Conservation (phyloP, 805 yeast species). For the Scheffersomyces coipomensis region DNA sequence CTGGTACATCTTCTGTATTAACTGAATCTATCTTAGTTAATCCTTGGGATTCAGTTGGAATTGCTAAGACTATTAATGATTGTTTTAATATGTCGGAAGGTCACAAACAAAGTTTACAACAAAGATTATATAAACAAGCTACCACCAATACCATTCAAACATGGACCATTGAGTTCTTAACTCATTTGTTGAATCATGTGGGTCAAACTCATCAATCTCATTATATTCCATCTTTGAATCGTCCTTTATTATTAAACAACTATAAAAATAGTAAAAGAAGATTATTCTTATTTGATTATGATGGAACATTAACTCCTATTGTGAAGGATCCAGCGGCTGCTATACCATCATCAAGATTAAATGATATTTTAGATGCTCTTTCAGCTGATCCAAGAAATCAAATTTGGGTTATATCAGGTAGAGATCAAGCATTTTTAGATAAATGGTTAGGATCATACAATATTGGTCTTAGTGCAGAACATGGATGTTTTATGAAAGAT, state of each 20-base stretch:
- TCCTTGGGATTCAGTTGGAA: conserved; percentile 97
- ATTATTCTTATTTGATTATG: conserved; percentile 89
- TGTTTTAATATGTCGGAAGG: conserved; percentile 56
- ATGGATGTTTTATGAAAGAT: conserved; percentile 90
- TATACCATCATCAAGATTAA: conserved; percentile 77
- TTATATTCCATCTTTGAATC: conserved; percentile 71
- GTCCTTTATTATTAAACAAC: conserved; percentile 58
- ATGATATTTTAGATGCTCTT: conserved; percentile 56
- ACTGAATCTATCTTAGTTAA: conserved; percentile 79
- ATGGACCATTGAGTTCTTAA: conserved; percentile 71
- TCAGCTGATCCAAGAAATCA: conserved; percentile 76
- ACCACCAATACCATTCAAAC: conserved; percentile 69
- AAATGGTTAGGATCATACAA: conserved; percentile 77
- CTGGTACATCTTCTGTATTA: conserved; percentile 78
- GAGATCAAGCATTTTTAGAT: conserved; percentile 88
- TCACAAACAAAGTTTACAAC: conserved; percentile 46
- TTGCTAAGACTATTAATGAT: conserved; percentile 77
- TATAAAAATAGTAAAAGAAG: conserved; percentile 66
- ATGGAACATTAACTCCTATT: conserved; percentile 96
- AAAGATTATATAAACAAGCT: conserved; percentile 60
- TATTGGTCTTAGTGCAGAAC: conserved; percentile 92
- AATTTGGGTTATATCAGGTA: conserved; percentile 94
- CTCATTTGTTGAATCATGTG: conserved; percentile 43
- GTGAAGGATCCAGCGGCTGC: conserved; percentile 98
- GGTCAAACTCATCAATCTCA: conserved; percentile 43